Conservation (phyloP, 2,329 filamentous ascomycete genomes). For the Penicillium sp. region DNA sequence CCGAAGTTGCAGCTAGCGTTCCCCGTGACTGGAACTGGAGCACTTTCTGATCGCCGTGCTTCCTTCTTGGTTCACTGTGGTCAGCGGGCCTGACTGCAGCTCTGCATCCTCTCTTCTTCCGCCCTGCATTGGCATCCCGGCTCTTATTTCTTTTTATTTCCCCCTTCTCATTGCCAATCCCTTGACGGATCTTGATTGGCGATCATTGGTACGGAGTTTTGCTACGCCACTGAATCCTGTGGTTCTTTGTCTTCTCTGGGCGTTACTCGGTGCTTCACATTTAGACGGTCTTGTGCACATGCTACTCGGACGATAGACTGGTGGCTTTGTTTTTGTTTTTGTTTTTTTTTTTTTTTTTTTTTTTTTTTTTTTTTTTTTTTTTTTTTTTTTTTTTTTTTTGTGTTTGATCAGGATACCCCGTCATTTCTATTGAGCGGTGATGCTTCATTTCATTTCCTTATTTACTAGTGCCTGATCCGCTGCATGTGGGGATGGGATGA, state of each 20-base stretch:
- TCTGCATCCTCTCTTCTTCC: constrained; percentile 10
- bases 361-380: constrained; percentile 18
- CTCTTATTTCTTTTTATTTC: constrained; percentile 1
- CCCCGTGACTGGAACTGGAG: constrained; percentile 62
- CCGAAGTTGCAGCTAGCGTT: constrained; percentile 54
- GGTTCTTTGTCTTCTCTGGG: too few relatives aligned
- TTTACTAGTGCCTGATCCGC: constrained; percentile 14
- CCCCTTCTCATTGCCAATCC: neutral
- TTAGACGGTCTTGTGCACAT: too few relatives aligned
- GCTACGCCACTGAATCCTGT: too few relatives aligned
- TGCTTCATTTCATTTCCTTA: constrained; percentile 18
- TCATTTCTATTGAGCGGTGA: constrained; percentile 30
- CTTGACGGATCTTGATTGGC: constrained; percentile 11
- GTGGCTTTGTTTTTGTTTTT: constrained; percentile 6
- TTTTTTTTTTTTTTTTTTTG: constrained; percentile 18
- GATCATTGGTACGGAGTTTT: constrained; percentile 20
- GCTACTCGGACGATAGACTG: neutral
- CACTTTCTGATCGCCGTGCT: constrained; percentile 51
- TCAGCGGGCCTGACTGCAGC: constrained; percentile 19
- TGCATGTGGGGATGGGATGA: constrained; percentile 5
- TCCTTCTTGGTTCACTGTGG: constrained; percentile 5
- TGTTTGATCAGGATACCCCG: constrained; percentile 36
- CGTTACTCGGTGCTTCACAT: too few relatives aligned
- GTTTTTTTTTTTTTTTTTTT: constrained; percentile 16
- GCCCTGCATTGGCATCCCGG: neutral